Base-by-base conservation (phyloP, 1,139 yeast species). In the Geotrichum reessii region DNA sequence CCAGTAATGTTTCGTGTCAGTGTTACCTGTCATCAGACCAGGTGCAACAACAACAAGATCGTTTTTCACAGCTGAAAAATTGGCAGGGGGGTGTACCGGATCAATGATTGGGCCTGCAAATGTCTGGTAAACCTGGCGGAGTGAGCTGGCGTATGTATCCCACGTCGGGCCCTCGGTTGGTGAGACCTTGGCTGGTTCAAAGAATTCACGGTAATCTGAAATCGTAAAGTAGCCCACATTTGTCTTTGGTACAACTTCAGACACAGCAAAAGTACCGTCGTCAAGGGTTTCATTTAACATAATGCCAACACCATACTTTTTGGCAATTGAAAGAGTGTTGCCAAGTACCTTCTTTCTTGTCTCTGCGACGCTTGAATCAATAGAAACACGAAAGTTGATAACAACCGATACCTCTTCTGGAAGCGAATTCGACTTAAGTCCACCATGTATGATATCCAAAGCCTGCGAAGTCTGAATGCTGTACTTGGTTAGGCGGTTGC, bases 1-100 rank as follows among this genome's bases (percentile, higher is more conserved):
- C 92, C 95, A 87, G 74, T 87, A 89, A 69, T 82, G 81, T 68
- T 82, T 81, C 8, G 96, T 89, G 70, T 90, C 97, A 1, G 97
- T 90, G 72, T 89, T 90, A 37, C 88, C 96, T 5, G 88, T 79
- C 82, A 87, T 81, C 55, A 87, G 69, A 21, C 81, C 76, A 11
- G 96, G 95, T 1, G 91, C 75, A 56, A 86, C 76, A 37, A 84
- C 73, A 27, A 82, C 60, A 25, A 60, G 52, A 12, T 54, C 24
- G 25, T 53, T 50, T 25, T 48, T 37, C 25, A n/a, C 47, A 9
- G 25, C 14, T 17, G 51, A 33, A 57, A 55, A 17, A 49, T 52
- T 50, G 8, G 40, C 51, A 25, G 46, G 52, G 4, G 27, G 17
- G 40, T 25, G 50, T 12, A 47, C 37, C 73, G 76, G 52, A 63